Conservation (phyloP, 2,329 filamentous ascomycete genomes). For the Chaetothyriales sp. region DNA sequence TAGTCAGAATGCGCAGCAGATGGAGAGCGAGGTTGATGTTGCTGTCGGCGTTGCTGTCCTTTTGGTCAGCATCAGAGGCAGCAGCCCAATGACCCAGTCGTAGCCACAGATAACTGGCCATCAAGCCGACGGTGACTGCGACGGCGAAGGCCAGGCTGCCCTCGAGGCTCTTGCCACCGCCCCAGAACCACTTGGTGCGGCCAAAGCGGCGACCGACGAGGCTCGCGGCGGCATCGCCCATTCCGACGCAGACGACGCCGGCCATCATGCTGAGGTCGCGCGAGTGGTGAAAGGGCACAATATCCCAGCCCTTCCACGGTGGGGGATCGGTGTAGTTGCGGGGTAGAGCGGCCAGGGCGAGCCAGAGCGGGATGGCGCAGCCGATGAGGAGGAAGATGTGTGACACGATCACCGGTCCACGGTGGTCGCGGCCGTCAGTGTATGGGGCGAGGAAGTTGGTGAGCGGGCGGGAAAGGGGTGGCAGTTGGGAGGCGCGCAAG, state of each 20-base stretch:
- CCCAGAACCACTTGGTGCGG: constrained; percentile 86
- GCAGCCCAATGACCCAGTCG: constrained; percentile 55
- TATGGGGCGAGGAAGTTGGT: constrained; percentile 83
- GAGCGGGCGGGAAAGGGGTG: constrained; percentile 73
- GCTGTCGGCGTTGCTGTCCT: no score
- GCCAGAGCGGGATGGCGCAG: constrained; percentile 88
- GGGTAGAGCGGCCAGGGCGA: constrained; percentile 59
- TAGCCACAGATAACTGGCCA: constrained; percentile 60
- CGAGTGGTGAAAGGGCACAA: constrained; percentile 29
- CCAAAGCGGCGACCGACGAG: constrained; percentile 80
- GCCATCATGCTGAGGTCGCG: constrained; percentile 81
- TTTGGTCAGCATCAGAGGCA: constrained; percentile 17
- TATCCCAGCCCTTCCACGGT: constrained; percentile 57
- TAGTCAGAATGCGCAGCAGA: constrained; percentile 28
- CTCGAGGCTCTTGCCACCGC: constrained; percentile 88
- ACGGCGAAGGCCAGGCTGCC: constrained; percentile 66
- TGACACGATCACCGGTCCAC: constrained; percentile 85
- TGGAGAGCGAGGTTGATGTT: neutral
- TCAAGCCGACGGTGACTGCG: constrained; percentile 64
- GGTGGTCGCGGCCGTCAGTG: constrained; percentile 82
- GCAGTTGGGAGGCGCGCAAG: constrained; percentile 78
- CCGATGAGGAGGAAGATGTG: constrained; percentile 94
- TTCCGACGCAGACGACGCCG: constrained; percentile 84
- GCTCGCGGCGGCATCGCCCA: constrained; percentile 87
- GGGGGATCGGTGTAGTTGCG: constrained; percentile 39